Evolutionary conservation across 1,139 yeast genomes (phyloP).

Genomic region (Pichia sp.): DNA sequence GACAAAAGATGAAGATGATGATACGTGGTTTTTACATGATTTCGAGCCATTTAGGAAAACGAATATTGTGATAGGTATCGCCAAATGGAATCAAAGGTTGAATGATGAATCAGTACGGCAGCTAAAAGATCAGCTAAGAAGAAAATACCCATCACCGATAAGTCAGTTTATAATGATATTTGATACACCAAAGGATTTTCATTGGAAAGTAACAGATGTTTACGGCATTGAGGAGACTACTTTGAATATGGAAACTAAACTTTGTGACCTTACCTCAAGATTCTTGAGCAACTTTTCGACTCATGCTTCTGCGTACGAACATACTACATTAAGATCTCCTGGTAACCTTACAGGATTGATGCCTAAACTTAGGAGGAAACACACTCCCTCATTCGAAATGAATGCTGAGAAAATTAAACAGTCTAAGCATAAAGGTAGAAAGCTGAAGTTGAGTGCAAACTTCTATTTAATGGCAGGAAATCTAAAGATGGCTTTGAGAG

Average conservation of each 20-base stretch:
- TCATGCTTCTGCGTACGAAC: conserved; percentile 63
- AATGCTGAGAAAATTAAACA: conserved; percentile 31
- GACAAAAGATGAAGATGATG: conserved; percentile 45
- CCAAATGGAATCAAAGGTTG: conserved; percentile 34
- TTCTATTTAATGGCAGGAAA: conserved; percentile 77
- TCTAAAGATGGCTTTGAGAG: conserved; percentile 58
- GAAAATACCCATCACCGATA: conserved; percentile 50
- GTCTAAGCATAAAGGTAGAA: conserved; percentile 49
- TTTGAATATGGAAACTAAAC: conserved; percentile 49
- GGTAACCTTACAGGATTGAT: conserved; percentile 43
- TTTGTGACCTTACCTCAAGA: conserved; percentile 65
- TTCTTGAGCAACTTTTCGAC: conserved; percentile 58
- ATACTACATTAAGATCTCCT: conserved; percentile 68
- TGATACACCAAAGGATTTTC: conserved; percentile 37
- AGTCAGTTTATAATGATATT: conserved; percentile 58
- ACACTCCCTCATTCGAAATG: conserved; percentile 31
- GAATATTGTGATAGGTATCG: conserved; percentile 60
- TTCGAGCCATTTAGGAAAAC: conserved; percentile 83
- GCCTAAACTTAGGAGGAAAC: conserved; percentile 33
- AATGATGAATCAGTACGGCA: conserved; percentile 28
- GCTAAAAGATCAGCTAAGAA: conserved; percentile 33
- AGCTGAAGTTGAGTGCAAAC: conserved; percentile 67
- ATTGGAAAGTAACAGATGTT: conserved; percentile 11
- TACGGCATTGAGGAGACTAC: conserved; percentile 17
- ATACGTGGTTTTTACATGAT: conserved; percentile 64